These are phyloP conservation scores for Mrakia hoshinonis DNA, from an alignment of 768 basidiomycete species.

Conservation along the genomic window DNA sequence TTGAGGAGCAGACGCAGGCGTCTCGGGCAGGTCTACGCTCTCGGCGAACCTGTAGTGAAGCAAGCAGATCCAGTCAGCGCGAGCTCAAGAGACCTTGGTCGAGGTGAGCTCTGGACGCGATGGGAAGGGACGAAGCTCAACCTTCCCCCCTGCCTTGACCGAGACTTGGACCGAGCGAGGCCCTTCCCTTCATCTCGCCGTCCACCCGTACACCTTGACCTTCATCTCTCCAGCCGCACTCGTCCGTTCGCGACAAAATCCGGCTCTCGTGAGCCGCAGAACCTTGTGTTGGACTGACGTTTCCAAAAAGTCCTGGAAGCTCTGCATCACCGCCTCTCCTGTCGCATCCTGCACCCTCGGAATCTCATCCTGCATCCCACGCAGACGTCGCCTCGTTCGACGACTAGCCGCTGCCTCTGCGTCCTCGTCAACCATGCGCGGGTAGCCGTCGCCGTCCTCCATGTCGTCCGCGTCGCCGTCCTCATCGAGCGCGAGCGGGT, in stretches of 20 bases:
- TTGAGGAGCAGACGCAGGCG: constrained; percentile 55
- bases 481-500: constrained; percentile 17
- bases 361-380: constrained; percentile 49
- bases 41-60: constrained; percentile 61
- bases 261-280: not conserved
- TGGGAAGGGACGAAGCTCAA: constrained; percentile 2
- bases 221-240: not conserved
- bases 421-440: constrained; percentile 3
- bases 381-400: not conserved
- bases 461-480: not conserved
- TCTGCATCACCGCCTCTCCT: constrained; percentile 86
- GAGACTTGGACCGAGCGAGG: not conserved
- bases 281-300: constrained; percentile 51
- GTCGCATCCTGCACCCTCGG: constrained; percentile 87
- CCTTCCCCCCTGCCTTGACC: too few relatives aligned
- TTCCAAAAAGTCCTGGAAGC: constrained; percentile 83
- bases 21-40: constrained; percentile 65
- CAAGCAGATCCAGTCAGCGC: not conserved
- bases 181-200: constrained; percentile 18
- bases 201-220: not conserved
- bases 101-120: not conserved
- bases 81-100: not conserved
- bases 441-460: constrained; percentile 3
- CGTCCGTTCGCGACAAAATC: too few relatives aligned
- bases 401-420: not conserved